Evolutionary conservation across 768 basidiomycete species (phyloP), one percentile per base, ranked within the genome.

Genomic region (Lactarius hengduanensis): DNA sequence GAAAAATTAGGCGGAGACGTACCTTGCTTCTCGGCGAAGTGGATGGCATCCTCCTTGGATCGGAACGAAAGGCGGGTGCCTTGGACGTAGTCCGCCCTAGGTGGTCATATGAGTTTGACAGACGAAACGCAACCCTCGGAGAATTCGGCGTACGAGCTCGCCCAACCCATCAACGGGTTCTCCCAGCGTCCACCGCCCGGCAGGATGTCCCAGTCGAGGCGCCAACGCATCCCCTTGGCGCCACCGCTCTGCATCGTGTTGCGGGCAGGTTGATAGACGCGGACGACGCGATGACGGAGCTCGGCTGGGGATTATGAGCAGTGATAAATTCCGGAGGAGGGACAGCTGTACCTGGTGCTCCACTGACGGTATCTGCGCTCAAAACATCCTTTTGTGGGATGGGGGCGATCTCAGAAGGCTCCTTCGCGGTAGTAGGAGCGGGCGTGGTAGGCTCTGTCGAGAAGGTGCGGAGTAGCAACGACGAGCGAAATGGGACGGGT

Each of bases 11-110:
- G 43, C 38, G 47, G 64, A 69, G 26, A 67, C 80, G 55, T 71
- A 88, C 94, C 96, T 83, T 98, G 96, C 80, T 95, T 97, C 82
- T 97, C 96, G 28, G 94, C 91, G 74, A 98, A 98, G 73, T 93
- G 91, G 61, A 96, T 82, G 40, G 96, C 96, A 72, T 94, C 93
- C 74, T 94, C 92, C 78, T 91, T 92, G 62, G 86, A 87, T 72
- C 83, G 82, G 84, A 98, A 98, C 45, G 86, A 83, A 68, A 96
- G 62, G 4, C 89, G 86, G 4, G 92, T 92, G 22, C 91, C 94
- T 75, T 98, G 95, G 89, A 96, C 91, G 77, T 97, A 98, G 77
- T 98, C 95, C 64, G 94, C 95, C 69, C 93, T 94, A 67, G 20
- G 53, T 36, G 20, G n/a, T 26, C 13, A 34, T 38, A 38, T 55